Evolutionary conservation across 2,329 filamentous ascomycete genomes (phyloP), one percentile per base, ranked within the genome.

Genomic region (Alternaria longipes): DNA sequence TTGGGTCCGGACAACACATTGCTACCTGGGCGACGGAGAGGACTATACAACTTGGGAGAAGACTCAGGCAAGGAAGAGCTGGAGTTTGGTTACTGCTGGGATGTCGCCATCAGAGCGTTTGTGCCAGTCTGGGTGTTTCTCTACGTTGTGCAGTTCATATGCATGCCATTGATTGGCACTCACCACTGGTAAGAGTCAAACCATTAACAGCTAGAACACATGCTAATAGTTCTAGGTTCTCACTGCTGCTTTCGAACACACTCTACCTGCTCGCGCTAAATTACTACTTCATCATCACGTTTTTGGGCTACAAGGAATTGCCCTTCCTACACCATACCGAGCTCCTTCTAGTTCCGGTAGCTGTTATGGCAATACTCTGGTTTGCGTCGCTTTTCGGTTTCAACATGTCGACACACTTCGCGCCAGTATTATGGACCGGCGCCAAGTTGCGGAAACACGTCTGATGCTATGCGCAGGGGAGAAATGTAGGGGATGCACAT

Each of bases 1-100:
- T 83, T 91, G 20, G 87, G 88, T 0, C 85, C 85, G 1, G 83
- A 85, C 38, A 83, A 85, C 34, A 81, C 83, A 3, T 81, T 85
- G 18, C 67, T 85, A 65, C 81, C 84, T 5, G 82, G 84, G 32
- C 79, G 84, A 59, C 80, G 85, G 71, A 76, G 85, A 71, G 87
- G 88, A 2, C 76, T 90, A 7, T 89, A 90, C 69, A 74, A 77
- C 28, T 81, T 84, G 5, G 84, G 86, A 4, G 82, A 81, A 11
- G 65, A 60, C 6, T 56, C 64, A 7, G 84, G 84, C 30, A 74
- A 71, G 22, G 87, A 90, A 56, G 85, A 85, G 61, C 76, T 91
- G 63, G 89, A 90, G 72, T 91, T 90, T 78, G 89, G 89, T 54
- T 91, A 91, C 74, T 90, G 89, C 75, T 90, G 90, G 78, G 89